A percentile compares a stretch with the other conserved stretches of the same genome.
phyloP scores from a whole-genome alignment of 768 basidiomycete genomes.

The Filobasidium wieringae region DNA sequence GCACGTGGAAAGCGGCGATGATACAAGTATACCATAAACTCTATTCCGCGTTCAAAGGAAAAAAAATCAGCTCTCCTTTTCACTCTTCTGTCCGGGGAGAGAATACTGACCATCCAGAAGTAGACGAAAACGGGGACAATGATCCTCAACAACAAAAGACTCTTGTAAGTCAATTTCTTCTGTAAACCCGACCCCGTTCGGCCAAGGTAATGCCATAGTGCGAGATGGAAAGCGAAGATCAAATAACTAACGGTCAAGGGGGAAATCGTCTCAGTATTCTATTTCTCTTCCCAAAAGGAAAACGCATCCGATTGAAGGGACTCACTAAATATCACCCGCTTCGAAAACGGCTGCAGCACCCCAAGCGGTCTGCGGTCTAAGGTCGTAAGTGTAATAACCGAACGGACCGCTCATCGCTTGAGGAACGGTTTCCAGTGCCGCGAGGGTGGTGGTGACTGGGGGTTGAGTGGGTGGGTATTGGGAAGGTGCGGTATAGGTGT shows the following conservation, averaged over 20 bases:
- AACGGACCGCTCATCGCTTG: constrained; percentile 33
- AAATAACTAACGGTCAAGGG: constrained; percentile 7
- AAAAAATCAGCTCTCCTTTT: background rate
- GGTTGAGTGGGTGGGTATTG: constrained; percentile 12
- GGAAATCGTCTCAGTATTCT: background rate
- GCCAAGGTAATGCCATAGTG: constrained; percentile 14
- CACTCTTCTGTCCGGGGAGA: background rate
- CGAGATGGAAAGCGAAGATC: constrained; percentile 35
- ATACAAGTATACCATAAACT: constrained; percentile 28
- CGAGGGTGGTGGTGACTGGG: background rate
- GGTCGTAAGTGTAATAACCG: constrained; percentile 26
- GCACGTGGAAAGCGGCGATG: constrained; percentile 31
- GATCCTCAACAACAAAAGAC: constrained; percentile 20
- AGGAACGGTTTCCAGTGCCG: constrained; percentile 15
- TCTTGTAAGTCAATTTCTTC: constrained; percentile 19
- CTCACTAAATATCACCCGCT: constrained; percentile 31
- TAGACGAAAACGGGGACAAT: constrained; percentile 23
- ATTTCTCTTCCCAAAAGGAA: too few species aligned
- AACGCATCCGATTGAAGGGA: too few species aligned
- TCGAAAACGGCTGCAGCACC: constrained; percentile 35
- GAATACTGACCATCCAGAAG: constrained; percentile 28
- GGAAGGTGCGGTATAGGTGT: constrained; percentile 20
- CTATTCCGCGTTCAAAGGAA: background rate
- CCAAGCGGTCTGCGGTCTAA: constrained; percentile 29
- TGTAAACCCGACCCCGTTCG: constrained; percentile 22